Evolutionary conservation across 2,329 filamentous ascomycete species (phyloP).

Genomic region (Aspergillus clavatus): DNA sequence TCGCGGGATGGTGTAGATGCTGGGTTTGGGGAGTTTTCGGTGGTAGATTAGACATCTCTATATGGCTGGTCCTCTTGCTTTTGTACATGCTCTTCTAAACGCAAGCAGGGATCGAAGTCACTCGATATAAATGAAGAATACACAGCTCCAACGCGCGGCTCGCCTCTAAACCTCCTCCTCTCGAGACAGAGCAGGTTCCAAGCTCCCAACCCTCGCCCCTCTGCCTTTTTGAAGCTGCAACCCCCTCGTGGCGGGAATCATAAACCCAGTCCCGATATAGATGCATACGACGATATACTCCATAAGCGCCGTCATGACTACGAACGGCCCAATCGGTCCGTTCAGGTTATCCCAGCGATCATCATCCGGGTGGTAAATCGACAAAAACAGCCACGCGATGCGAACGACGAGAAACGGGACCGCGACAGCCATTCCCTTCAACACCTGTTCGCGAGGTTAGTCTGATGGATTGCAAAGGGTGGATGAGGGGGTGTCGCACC

Average conservation of each 20-base stretch:
- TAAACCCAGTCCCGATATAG: slow-evolving; percentile 14
- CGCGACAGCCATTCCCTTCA: slow-evolving; percentile 12
- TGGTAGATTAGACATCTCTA: too few relatives aligned
- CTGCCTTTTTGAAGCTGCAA: too few relatives aligned
- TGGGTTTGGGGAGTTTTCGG: too few relatives aligned
- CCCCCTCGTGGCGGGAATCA: slow-evolving; percentile 5
- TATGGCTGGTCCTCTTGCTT: too few relatives aligned
- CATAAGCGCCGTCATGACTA: slow-evolving; percentile 20
- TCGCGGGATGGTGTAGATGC: neutral
- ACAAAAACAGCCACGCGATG: slow-evolving; percentile 21
- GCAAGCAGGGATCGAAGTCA: too few relatives aligned
- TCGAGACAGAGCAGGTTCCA: too few relatives aligned
- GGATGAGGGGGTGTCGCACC: slow-evolving; percentile 3
- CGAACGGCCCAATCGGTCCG: slow-evolving; percentile 18
- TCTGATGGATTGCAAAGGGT: neutral
- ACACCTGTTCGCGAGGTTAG: slow-evolving; percentile 8
- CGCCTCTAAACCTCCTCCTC: too few relatives aligned
- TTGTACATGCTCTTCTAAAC: too few relatives aligned
- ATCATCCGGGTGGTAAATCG: slow-evolving; percentile 11
- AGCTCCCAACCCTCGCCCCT: too few relatives aligned
- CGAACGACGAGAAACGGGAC: slow-evolving; percentile 22
- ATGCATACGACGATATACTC: slow-evolving; percentile 16
- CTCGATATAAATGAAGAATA: too few relatives aligned
- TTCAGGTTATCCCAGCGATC: slow-evolving; percentile 16
- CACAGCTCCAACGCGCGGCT: too few relatives aligned